These are phyloP conservation scores for Bipolaris cookei DNA, from an alignment of 2,329 filamentous ascomycete genomes.

Conservation along the genomic window DNA sequence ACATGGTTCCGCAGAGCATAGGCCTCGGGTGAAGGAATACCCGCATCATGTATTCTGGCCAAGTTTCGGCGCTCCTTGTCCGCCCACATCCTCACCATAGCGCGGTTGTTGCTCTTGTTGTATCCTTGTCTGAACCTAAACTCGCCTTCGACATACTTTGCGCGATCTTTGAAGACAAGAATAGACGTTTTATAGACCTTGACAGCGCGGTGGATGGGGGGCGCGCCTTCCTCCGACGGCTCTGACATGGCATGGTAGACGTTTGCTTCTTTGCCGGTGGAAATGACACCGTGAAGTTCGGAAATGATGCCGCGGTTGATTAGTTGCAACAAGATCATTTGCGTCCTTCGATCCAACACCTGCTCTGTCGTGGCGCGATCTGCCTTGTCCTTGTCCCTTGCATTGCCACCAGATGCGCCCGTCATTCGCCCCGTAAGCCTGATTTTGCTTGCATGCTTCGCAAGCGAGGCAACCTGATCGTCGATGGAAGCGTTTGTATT, in stretches of 20 bases:
- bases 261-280: constrained; percentile 97
- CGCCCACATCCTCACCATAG: constrained; percentile 98
- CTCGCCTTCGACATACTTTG: constrained; percentile 94
- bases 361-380: constrained; percentile 94
- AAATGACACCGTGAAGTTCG: constrained; percentile 93
- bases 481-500: constrained; percentile 83
- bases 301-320: constrained; percentile 89
- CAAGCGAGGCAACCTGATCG: constrained; percentile 84
- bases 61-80: constrained; percentile 98
- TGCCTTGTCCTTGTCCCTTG: constrained; percentile 77
- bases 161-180: constrained; percentile 95
- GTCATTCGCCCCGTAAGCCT: constrained; percentile 70
- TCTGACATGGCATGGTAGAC: constrained; percentile 87
- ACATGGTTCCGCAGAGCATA: constrained; percentile 91
- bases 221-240: constrained; percentile 53
- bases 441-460: constrained; percentile 85
- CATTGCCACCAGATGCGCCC: constrained; percentile 55
- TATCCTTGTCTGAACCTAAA: constrained; percentile 89
- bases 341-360: constrained; percentile 89
- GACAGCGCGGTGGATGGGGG: constrained; percentile 77
- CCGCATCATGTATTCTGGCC: constrained; percentile 79
- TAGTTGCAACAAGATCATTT: constrained; percentile 95
- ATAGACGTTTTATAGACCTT: constrained; percentile 99
- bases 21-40: constrained; percentile 89
- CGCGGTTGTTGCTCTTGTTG: constrained; percentile 91